Percentiles rank a stretch among this genome's conserved stretches.
Conservation (phyloP, 257 asterid genomes). For the Lavandula angustifolia region DNA sequence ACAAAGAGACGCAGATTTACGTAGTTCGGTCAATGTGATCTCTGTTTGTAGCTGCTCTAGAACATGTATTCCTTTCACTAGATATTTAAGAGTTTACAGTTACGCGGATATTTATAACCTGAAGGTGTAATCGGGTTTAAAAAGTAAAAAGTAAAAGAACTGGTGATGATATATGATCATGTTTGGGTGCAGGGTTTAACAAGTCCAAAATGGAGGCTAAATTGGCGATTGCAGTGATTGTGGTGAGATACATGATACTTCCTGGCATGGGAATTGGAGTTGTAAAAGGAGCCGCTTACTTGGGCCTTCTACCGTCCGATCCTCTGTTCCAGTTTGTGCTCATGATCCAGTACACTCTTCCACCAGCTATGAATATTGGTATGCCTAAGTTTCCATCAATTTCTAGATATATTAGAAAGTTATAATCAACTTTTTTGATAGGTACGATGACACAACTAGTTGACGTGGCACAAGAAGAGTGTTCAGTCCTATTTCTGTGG, state of each 20-base stretch:
- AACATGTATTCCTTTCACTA: no score
- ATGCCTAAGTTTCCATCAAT: not conserved
- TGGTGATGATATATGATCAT: no score
- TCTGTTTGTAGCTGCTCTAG: no score
- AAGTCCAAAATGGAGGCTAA: slow-evolving; percentile 49
- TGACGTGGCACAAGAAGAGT: slow-evolving; percentile 91
- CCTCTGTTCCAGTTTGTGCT: slow-evolving; percentile 85
- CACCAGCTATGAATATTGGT: slow-evolving; percentile 95
- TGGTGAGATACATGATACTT: slow-evolving; percentile 63
- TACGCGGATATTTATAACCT: no score
- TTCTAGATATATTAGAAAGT: not conserved
- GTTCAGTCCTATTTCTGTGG: slow-evolving; percentile 83
- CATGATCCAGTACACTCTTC: slow-evolving; percentile 76
- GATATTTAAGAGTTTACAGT: no score
- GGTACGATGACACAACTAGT: slow-evolving; percentile 92
- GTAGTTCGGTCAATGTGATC: no score
- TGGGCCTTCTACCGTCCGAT: slow-evolving; percentile 78
- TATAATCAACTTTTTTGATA: slow-evolving; percentile 23
- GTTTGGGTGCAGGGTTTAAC: slow-evolving; percentile 53
- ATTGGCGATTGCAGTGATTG: slow-evolving; percentile 48
- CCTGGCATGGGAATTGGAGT: slow-evolving; percentile 71
- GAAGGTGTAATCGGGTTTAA: no score
- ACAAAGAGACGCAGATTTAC: no score
- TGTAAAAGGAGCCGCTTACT: slow-evolving; percentile 59
- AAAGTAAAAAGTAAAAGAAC: no score